These are phyloP conservation scores for Cryomyces minteri DNA, from an alignment of 495 filamentous ascomycete genomes.

Conservation along the genomic window DNA sequence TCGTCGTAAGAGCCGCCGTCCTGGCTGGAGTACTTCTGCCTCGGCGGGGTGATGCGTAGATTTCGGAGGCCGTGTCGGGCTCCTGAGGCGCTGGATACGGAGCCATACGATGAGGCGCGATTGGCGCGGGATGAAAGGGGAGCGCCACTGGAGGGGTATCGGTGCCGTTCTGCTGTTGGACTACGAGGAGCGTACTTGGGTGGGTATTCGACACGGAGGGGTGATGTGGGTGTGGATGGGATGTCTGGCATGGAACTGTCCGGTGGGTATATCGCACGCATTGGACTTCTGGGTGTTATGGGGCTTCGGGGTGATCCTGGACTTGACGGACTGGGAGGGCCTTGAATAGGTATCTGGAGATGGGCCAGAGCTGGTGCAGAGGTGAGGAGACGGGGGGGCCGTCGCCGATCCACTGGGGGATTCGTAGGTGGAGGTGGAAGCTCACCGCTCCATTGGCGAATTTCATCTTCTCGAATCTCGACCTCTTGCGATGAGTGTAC, in stretches of 20 bases:
- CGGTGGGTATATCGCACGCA: conserved; percentile 19
- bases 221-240: too few relatives aligned
- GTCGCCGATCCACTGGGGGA: background rate
- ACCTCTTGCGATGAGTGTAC: background rate
- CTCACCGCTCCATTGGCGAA: too few relatives aligned
- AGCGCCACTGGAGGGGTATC: too few relatives aligned
- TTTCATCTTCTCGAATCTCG: background rate
- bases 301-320: conserved; percentile 9
- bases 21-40: too few relatives aligned
- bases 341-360: background rate
- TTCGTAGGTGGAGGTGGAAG: too few relatives aligned
- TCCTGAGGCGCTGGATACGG: conserved; percentile 20
- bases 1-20: conserved; percentile 16
- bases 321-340: background rate
- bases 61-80: conserved; percentile 26
- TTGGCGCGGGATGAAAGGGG: conserved; percentile 3
- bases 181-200: background rate
- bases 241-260: conserved; percentile 4
- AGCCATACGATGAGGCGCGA: conserved; percentile 20
- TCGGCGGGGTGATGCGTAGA: conserved; percentile 23
- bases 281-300: conserved; percentile 6
- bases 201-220: too few relatives aligned
- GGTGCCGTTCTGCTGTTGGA: background rate
- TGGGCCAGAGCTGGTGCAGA: conserved; percentile 3
- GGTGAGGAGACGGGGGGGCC: conserved; percentile 5